phyloP scores from a whole-genome alignment of 1,284 basidiomycete genomes.

The Ceratobasidium papillatum region DNA sequence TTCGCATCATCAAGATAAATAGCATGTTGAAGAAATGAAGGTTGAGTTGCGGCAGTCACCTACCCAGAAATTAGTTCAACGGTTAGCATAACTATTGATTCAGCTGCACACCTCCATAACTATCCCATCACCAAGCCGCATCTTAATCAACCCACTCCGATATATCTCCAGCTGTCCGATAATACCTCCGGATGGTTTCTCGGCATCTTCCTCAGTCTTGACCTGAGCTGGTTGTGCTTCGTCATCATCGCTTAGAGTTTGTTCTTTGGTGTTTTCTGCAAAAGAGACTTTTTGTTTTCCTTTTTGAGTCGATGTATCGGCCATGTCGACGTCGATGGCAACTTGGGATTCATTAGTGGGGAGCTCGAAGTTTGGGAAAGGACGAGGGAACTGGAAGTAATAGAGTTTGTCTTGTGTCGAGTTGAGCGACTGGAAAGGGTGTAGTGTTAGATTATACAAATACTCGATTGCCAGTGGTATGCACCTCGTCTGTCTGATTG shows the following conservation, averaged over 20 bases:
- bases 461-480: background rate
- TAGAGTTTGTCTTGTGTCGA: conserved; percentile 70
- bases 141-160: conserved; percentile 85
- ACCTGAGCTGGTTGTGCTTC: conserved; percentile 50
- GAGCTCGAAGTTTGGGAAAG: conserved; percentile 78
- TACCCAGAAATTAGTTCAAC: conserved; percentile 50
- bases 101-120: conserved; percentile 73
- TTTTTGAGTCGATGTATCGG: conserved; percentile 48
- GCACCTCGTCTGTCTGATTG: conserved; percentile 49
- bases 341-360: conserved; percentile 40
- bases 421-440: background rate
- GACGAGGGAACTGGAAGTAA: conserved; percentile 92
- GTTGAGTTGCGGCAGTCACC: conserved; percentile 85
- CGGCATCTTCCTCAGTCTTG: conserved; percentile 35
- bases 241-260: conserved; percentile 43
- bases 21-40: conserved; percentile 90
- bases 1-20: conserved; percentile 72
- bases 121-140: conserved; percentile 81
- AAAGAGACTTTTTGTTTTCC: conserved; percentile 49
- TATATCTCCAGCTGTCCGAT: conserved; percentile 86
- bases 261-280: conserved; percentile 39
- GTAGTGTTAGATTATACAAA: conserved; percentile 25
- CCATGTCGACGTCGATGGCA: conserved; percentile 45
- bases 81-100: background rate
- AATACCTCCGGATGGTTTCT: conserved; percentile 72